A percentile compares a stretch with the other conserved stretches of the same genome.
Evolutionary conservation across 2,329 filamentous ascomycete genomes (phyloP).

Genomic region (Colletotrichum caudatum): DNA sequence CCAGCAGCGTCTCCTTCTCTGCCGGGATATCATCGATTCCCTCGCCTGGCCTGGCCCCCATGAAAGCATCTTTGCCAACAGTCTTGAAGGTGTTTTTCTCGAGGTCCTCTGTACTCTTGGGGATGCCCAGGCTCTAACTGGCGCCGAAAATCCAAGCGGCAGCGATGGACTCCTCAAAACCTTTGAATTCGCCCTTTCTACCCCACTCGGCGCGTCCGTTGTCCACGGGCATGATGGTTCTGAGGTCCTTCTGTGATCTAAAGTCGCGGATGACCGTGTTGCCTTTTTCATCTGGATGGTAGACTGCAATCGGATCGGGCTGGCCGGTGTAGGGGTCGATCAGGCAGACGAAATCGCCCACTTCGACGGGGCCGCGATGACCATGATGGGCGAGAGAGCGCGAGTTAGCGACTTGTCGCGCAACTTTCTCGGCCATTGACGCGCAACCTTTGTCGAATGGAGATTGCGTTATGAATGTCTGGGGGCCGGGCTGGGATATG

Average conservation of each 20-base stretch:
- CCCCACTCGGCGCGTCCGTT: constrained; percentile 13
- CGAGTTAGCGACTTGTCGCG: constrained; percentile 3
- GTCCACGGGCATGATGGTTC: not conserved
- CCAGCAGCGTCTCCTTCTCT: not conserved
- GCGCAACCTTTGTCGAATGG: too few relatives aligned
- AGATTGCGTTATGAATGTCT: not conserved
- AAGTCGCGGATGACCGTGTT: not conserved
- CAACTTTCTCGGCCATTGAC: not conserved
- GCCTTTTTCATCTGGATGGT: not conserved
- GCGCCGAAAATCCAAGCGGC: constrained; percentile 21
- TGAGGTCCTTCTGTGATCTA: not conserved
- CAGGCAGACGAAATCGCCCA: constrained; percentile 24
- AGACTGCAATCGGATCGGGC: constrained; percentile 10
- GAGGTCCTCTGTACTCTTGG: not conserved
- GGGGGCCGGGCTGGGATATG: not conserved
- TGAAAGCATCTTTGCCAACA: constrained; percentile 8
- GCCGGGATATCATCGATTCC: not conserved
- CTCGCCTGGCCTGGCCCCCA: constrained; percentile 8
- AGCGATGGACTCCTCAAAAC: constrained; percentile 13
- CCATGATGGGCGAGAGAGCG: not conserved
- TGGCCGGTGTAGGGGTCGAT: constrained; percentile 24
- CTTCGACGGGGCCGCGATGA: constrained; percentile 15
- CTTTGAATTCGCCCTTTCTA: constrained; percentile 26
- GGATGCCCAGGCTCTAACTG: constrained; percentile 26
- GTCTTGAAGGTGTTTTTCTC: too few relatives aligned